phyloP scores from a whole-genome alignment of 768 basidiomycete species.

The Aureoboletus auriporus region DNA sequence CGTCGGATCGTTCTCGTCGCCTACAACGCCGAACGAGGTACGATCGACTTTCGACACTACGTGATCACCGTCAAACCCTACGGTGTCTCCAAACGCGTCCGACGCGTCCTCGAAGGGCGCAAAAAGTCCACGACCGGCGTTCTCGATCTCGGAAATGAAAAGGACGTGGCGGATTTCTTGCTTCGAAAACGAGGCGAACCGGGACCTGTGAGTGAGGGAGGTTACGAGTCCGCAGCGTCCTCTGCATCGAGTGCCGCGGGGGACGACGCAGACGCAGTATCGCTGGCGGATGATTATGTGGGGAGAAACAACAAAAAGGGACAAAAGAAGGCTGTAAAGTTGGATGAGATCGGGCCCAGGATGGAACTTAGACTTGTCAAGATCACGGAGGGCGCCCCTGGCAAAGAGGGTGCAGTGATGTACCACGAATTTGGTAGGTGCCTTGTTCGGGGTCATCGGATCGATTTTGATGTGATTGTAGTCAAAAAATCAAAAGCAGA shows the following conservation, averaged over 20 bases:
- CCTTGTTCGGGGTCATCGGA: not conserved
- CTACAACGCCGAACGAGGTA: slow-evolving; percentile 82
- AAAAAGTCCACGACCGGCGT: slow-evolving; percentile 38
- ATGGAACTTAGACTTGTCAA: slow-evolving; percentile 93
- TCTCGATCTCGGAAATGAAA: slow-evolving; percentile 82
- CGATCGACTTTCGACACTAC: slow-evolving; percentile 91
- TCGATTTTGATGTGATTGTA: slow-evolving; percentile 29
- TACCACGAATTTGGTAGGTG: slow-evolving; percentile 90
- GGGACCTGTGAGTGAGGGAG: slow-evolving; percentile 52
- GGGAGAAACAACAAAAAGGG: slow-evolving; percentile 93
- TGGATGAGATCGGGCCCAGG: slow-evolving; percentile 93
- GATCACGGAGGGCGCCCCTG: slow-evolving; percentile 90
- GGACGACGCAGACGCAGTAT: slow-evolving; percentile 76
- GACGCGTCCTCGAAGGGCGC: slow-evolving; percentile 73
- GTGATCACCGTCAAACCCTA: slow-evolving; percentile 93
- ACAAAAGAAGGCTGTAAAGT: slow-evolving; percentile 81
- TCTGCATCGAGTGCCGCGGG: slow-evolving; percentile 79
- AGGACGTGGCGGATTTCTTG: slow-evolving; percentile 94
- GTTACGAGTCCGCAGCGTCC: slow-evolving; percentile 80
- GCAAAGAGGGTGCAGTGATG: slow-evolving; percentile 88
- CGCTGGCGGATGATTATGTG: slow-evolving; percentile 89
- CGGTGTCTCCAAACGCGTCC: slow-evolving; percentile 89
- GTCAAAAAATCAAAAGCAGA: slow-evolving; percentile 90
- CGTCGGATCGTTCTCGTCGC: slow-evolving; percentile 91
- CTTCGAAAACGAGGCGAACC: slow-evolving; percentile 64